These are phyloP conservation scores for Metarhizium brunneum DNA, from an alignment of 2,329 filamentous ascomycete species.

Conservation along the genomic window DNA sequence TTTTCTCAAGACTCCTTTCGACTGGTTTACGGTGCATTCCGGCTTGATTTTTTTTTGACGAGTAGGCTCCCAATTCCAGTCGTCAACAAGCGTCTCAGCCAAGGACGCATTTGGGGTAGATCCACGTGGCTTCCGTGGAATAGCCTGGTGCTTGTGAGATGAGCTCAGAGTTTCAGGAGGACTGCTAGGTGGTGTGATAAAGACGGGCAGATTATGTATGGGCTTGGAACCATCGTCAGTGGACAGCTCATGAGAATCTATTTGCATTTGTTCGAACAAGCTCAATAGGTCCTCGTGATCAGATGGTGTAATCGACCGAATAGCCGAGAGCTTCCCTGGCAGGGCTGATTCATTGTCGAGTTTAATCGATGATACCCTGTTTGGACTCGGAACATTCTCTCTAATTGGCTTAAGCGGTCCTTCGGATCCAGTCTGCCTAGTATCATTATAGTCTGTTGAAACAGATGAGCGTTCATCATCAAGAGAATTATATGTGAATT, in stretches of 20 bases:
- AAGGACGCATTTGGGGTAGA: constrained; percentile 26
- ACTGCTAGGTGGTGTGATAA: constrained; percentile 13
- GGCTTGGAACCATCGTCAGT: background rate
- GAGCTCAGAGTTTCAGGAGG: constrained; percentile 17
- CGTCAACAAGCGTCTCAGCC: background rate
- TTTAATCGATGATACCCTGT: background rate
- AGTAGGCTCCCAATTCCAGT: background rate
- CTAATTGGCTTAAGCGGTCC: background rate
- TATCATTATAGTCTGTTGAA: background rate
- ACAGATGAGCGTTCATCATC: background rate
- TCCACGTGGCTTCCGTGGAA: constrained; percentile 45
- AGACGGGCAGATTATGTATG: constrained; percentile 3
- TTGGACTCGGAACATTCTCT: background rate
- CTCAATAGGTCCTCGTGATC: background rate
- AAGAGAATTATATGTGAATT: background rate
- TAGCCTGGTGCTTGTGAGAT: constrained; percentile 23
- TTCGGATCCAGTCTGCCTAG: background rate
- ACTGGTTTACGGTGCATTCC: constrained; percentile 31
- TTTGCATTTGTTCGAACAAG: background rate
- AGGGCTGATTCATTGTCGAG: background rate
- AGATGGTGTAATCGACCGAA: background rate
- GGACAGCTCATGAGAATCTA: background rate
- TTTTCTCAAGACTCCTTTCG: constrained; percentile 47
- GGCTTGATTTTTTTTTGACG: background rate
- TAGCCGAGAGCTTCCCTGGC: background rate